A percentile compares a stretch with the other conserved stretches of the same genome.
Conservation (phyloP, 2,329 filamentous ascomycete species). For the Fusarium agapanthi region DNA sequence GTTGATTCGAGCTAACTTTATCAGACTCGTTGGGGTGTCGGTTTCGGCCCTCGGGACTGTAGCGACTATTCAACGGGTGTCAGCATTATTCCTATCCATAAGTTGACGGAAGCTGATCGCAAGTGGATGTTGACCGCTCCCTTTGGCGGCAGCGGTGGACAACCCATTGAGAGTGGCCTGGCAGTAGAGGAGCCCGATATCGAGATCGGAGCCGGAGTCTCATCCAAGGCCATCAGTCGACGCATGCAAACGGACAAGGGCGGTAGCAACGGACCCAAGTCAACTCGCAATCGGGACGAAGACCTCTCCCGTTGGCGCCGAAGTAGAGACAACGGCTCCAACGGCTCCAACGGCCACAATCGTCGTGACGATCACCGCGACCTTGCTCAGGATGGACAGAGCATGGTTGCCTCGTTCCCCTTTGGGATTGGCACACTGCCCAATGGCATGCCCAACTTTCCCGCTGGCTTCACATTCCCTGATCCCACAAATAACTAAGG, state of each 20-base stretch:
- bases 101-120: constrained; percentile 92
- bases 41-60: constrained; percentile 95
- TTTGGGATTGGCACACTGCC: constrained; percentile 53
- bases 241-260: constrained; percentile 76
- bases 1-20: constrained; percentile 37
- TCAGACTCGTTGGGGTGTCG: constrained; percentile 97
- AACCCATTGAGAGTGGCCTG: constrained; percentile 80
- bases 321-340: constrained; percentile 44
- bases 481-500: constrained; percentile 41
- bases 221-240: constrained; percentile 83
- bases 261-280: constrained; percentile 71
- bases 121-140: constrained; percentile 98
- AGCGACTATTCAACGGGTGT: constrained; percentile 93
- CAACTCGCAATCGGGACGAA: constrained; percentile 58
- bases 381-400: constrained; percentile 36
- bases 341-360: constrained; percentile 36
- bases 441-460: constrained; percentile 55
- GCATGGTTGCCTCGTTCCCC: constrained; percentile 45
- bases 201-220: constrained; percentile 96
- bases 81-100: constrained; percentile 90
- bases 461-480: constrained; percentile 51
- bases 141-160: constrained; percentile 90
- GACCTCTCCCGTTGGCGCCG: constrained; percentile 47
- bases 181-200: constrained; percentile 98
- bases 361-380: constrained; percentile 36